phyloP scores from a whole-genome alignment of 2,329 filamentous ascomycete species.

The Xylaria polymorpha region DNA sequence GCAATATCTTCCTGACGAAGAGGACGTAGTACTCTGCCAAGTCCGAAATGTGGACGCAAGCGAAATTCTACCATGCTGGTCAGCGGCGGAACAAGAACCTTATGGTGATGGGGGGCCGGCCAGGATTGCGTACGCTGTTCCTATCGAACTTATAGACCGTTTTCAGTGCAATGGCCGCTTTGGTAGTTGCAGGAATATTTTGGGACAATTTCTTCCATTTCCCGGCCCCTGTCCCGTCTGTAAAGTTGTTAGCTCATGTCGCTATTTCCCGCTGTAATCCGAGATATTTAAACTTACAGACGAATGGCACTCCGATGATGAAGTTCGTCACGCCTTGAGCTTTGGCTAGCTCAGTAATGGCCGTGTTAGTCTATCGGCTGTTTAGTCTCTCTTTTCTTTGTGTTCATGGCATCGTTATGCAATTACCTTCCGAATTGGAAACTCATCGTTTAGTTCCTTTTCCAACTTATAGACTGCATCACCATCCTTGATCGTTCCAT shows the following conservation, averaged over 20 bases:
- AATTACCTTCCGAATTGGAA: conserved; percentile 40
- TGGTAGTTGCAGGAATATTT: conserved; percentile 48
- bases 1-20: conserved; percentile 47
- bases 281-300: conserved; percentile 45
- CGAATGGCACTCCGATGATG: conserved; percentile 46
- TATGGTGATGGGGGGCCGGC: not conserved
- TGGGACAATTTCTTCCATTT: conserved; percentile 52
- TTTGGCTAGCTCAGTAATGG: conserved; percentile 48
- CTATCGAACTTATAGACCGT: conserved; percentile 51
- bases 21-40: conserved; percentile 48
- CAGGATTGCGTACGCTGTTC: conserved; percentile 34
- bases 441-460: conserved; percentile 44
- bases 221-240: conserved; percentile 52
- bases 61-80: conserved; percentile 38
- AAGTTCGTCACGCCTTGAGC: conserved; percentile 47
- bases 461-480: conserved; percentile 49
- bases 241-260: conserved; percentile 5
- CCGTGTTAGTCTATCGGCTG: conserved; percentile 45
- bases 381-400: conserved; percentile 2
- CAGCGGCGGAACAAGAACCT: not conserved
- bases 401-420: not conserved
- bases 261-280: too few species aligned
- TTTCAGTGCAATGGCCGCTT: conserved; percentile 47
- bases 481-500: conserved; percentile 48
- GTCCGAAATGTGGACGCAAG: conserved; percentile 50